phyloP scores from a whole-genome alignment of 1,139 yeast species.

The Protomyces gravidus region DNA sequence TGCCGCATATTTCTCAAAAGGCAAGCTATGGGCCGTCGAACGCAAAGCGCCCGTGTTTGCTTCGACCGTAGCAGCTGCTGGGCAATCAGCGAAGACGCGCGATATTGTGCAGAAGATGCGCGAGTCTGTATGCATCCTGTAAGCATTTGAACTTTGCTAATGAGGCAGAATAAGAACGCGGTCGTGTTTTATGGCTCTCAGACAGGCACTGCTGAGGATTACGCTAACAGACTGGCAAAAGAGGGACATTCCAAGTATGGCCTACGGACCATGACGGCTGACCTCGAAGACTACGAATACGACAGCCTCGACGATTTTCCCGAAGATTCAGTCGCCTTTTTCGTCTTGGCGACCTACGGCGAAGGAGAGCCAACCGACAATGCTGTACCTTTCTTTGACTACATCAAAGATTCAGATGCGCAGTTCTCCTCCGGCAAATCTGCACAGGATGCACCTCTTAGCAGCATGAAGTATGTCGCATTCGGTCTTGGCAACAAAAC shows the following conservation, averaged over 20 bases:
- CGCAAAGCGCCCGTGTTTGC: constrained; percentile 62
- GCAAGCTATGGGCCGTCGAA: constrained; percentile 56
- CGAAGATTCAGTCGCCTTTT: constrained; percentile 56
- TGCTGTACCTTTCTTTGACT: constrained; percentile 63
- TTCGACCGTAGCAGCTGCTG: constrained; percentile 59
- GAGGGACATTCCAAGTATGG: constrained; percentile 81
- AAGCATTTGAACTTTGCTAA: background rate
- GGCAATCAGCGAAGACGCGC: constrained; percentile 56
- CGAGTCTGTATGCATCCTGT: constrained; percentile 42
- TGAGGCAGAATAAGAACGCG: constrained; percentile 55
- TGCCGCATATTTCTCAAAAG: constrained; percentile 63
- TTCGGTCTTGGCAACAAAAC: constrained; percentile 94
- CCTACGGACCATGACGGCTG: constrained; percentile 78
- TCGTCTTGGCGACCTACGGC: constrained; percentile 89
- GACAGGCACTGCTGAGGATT: constrained; percentile 99
- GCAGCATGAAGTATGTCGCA: constrained; percentile 63
- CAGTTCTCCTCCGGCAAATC: constrained; percentile 40
- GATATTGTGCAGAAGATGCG: constrained; percentile 60
- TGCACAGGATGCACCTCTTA: constrained; percentile 52
- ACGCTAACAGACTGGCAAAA: constrained; percentile 82
- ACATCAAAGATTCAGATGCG: constrained; percentile 41
- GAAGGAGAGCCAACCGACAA: constrained; percentile 98
- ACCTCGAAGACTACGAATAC: constrained; percentile 79
- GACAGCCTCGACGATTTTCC: constrained; percentile 63
- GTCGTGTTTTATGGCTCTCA: constrained; percentile 90